These are phyloP conservation scores for Flaveria ramosissima DNA, from an alignment of 129 eudicot genomes.

Conservation along the genomic window DNA sequence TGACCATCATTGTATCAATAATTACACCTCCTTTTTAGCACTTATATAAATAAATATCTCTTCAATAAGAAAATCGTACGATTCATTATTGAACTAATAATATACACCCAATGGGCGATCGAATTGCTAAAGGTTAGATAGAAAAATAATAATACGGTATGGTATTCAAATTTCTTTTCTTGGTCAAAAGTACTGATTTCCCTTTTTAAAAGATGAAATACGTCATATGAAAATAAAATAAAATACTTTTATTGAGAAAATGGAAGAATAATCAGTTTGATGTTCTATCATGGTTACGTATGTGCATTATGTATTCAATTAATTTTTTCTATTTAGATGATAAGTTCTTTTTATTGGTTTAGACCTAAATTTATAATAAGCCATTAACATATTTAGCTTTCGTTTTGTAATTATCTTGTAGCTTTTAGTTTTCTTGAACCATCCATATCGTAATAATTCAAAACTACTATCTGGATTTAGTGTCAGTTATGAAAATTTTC, in stretches of 20 bases:
- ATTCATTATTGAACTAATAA: background rate
- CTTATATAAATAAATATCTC: conserved; percentile 12
- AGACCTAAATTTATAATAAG: no score
- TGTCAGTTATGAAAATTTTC: no score
- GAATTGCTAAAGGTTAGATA: background rate
- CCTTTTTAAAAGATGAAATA: background rate
- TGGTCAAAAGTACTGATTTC: background rate
- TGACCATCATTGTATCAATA: conserved; percentile 32
- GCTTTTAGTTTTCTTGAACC: no score
- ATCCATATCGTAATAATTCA: no score
- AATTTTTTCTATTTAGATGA: no score
- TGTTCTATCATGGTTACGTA: background rate
- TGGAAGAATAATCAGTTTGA: background rate
- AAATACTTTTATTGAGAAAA: background rate
- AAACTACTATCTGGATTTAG: no score
- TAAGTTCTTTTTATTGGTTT: no score
- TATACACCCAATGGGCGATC: background rate
- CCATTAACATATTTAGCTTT: no score
- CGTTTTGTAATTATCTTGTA: no score
- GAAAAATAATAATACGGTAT: background rate
- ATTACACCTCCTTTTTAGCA: conserved; percentile 9
- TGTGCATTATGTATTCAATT: background rate
- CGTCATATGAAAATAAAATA: background rate
- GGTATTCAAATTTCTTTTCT: background rate
- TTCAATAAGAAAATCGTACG: background rate